phyloP scores from a whole-genome alignment of 495 filamentous ascomycete genomes.

The Lophiotrema nucula region DNA sequence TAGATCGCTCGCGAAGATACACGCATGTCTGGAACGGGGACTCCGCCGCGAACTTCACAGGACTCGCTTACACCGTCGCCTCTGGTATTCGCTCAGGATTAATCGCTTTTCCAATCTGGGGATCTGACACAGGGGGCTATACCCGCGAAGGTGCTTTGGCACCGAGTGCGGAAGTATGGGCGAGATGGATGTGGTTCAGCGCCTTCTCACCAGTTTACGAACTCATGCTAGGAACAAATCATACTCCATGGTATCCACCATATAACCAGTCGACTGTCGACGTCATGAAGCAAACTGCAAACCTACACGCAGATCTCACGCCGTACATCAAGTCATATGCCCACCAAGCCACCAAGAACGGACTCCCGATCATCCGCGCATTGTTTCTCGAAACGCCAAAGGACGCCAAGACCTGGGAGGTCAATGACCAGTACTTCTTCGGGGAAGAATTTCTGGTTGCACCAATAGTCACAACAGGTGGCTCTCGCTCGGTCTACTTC shows the following conservation, averaged over 20 bases:
- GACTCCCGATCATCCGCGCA: conserved; percentile 38
- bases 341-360: conserved; percentile 34
- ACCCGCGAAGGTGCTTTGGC: conserved; percentile 21
- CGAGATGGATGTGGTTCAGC: conserved; percentile 41
- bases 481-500: conserved; percentile 36
- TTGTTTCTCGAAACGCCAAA: conserved; percentile 38
- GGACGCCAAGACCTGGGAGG: conserved; percentile 26
- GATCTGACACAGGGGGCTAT: conserved; percentile 40
- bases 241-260: conserved; percentile 40
- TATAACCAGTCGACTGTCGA: conserved; percentile 33
- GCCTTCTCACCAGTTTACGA: conserved; percentile 41
- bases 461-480: conserved; percentile 35
- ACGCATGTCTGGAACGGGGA: conserved; percentile 41
- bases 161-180: conserved; percentile 40
- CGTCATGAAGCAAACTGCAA: conserved; percentile 35
- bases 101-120: conserved; percentile 36
- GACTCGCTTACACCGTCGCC: conserved; percentile 36
- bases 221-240: conserved; percentile 40
- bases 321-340: conserved; percentile 39
- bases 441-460: conserved; percentile 38
- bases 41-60: conserved; percentile 34
- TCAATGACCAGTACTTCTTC: conserved; percentile 38
- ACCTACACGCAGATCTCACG: conserved; percentile 35
- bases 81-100: conserved; percentile 38
- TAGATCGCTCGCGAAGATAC: conserved; percentile 33